phyloP scores from a whole-genome alignment of 805 yeast species.

The Sungouiozyma intestinalis region DNA sequence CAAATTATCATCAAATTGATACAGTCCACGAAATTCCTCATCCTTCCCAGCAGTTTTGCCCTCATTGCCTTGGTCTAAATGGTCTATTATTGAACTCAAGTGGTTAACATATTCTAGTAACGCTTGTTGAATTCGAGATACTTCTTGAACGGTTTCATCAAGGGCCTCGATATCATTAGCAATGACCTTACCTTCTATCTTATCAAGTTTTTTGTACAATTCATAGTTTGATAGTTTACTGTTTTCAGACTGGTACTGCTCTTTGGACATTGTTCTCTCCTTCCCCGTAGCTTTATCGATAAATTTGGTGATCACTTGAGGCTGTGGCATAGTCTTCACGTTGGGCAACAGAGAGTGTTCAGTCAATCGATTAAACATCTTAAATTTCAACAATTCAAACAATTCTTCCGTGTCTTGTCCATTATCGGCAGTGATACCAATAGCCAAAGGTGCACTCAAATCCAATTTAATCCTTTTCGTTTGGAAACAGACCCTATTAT shows the following conservation, averaged over 20 bases:
- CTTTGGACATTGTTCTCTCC: slow-evolving; percentile 21
- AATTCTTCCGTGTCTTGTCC: slow-evolving; percentile 38
- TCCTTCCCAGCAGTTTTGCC: slow-evolving; percentile 1
- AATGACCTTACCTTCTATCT: slow-evolving; percentile 27
- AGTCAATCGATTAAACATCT: slow-evolving; percentile 42
- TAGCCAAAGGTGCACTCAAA: slow-evolving; percentile 24
- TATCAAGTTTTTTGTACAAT: slow-evolving; percentile 22
- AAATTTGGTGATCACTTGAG: slow-evolving; percentile 35
- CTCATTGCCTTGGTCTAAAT: background rate
- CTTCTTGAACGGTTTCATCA: slow-evolving; percentile 15
- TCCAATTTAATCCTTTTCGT: slow-evolving; percentile 41
- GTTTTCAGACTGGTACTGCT: slow-evolving; percentile 14
- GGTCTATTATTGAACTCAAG: slow-evolving; percentile 8
- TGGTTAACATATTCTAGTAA: slow-evolving; percentile 16
- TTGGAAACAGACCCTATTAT: slow-evolving; percentile 61
- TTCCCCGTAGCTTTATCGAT: slow-evolving; percentile 28
- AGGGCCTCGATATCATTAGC: slow-evolving; percentile 26
- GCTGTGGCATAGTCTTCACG: slow-evolving; percentile 36
- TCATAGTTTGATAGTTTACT: slow-evolving; percentile 18
- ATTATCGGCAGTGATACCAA: slow-evolving; percentile 47
- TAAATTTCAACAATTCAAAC: slow-evolving; percentile 53
- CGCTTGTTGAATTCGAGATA: slow-evolving; percentile 16
- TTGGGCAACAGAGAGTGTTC: slow-evolving; percentile 50
- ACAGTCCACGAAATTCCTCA: slow-evolving; percentile 19
- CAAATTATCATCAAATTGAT: slow-evolving; percentile 22